Evolutionary conservation across 192 early-diverging fungal genomes (phyloP).

Genomic region (Coemansia sp.): DNA sequence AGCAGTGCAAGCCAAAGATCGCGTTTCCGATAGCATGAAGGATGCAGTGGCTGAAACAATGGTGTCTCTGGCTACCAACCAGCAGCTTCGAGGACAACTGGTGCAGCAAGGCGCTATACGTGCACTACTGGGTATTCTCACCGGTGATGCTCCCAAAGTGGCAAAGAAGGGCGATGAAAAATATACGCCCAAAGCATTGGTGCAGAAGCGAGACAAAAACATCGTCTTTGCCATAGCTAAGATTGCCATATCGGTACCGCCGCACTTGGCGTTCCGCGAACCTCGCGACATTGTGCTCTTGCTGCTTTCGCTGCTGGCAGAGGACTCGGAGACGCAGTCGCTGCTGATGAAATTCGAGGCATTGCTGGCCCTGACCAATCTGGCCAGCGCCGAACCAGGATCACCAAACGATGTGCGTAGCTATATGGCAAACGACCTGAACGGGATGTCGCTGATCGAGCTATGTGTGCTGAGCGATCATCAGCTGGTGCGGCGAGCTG

Average conservation of each 20-base stretch:
- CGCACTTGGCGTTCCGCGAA: conserved; percentile 78
- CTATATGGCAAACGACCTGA: conserved; percentile 55
- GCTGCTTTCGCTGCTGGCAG: conserved; percentile 54
- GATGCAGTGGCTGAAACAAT: conserved; percentile 65
- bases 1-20: conserved; percentile 47
- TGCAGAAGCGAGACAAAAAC: conserved; percentile 38
- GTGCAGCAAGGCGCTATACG: conserved; percentile 82
- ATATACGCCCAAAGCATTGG: conserved; percentile 32
- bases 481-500: conserved; percentile 75
- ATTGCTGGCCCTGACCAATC: conserved; percentile 90
- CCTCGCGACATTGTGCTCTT: conserved; percentile 68
- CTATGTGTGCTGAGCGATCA: conserved; percentile 78
- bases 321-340: conserved; percentile 52
- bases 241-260: conserved; percentile 88
- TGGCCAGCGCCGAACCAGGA: conserved; percentile 61
- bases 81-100: conserved; percentile 65
- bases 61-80: conserved; percentile 69
- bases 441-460: conserved; percentile 72
- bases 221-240: conserved; percentile 87
- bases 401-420: conserved; percentile 62
- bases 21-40: conserved; percentile 58
- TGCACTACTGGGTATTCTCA: conserved; percentile 52
- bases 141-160: conserved; percentile 29
- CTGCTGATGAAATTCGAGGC: conserved; percentile 81
- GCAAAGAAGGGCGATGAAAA: conserved; percentile 4